Conservation (phyloP, 2,329 filamentous ascomycete genomes). For the Lasiodiplodia hormozganensis region DNA sequence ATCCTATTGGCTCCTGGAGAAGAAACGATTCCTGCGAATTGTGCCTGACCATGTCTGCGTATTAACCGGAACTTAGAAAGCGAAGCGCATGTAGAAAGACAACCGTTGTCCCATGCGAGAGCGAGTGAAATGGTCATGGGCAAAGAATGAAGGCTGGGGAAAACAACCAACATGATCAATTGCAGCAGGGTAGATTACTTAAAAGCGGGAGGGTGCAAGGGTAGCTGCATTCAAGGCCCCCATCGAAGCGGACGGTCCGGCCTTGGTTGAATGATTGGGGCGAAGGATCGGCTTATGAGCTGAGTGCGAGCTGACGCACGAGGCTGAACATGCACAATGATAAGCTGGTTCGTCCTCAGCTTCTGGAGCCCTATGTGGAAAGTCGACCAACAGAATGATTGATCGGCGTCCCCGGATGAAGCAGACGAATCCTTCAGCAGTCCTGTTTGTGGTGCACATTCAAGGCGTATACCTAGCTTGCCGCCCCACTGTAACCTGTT, state of each 20-base stretch:
- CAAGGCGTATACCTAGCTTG: too few relatives aligned
- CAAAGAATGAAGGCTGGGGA: neutral
- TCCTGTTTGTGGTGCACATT: too few relatives aligned
- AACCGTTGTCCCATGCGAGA: neutral
- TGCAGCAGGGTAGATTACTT: neutral
- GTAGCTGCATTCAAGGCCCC: neutral
- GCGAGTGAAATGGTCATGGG: neutral
- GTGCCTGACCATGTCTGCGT: neutral
- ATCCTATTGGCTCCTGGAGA: neutral
- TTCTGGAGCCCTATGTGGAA: neutral
- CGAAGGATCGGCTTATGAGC: neutral
- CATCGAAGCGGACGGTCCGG: neutral
- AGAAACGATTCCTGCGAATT: constrained; percentile 5
- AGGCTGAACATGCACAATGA: neutral
- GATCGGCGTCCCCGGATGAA: neutral
- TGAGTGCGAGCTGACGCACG: constrained; percentile 10
- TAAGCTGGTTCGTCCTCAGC: neutral
- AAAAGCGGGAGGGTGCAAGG: neutral
- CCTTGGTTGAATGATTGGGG: neutral
- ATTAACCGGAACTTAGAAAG: neutral
- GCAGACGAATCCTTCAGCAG: neutral
- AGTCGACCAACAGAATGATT: neutral
- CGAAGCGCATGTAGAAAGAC: neutral
- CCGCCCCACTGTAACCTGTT: too few relatives aligned
- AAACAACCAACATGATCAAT: neutral